phyloP scores from a whole-genome alignment of 169 alveolate genomes.

The Plasmodium vinckei region DNA sequence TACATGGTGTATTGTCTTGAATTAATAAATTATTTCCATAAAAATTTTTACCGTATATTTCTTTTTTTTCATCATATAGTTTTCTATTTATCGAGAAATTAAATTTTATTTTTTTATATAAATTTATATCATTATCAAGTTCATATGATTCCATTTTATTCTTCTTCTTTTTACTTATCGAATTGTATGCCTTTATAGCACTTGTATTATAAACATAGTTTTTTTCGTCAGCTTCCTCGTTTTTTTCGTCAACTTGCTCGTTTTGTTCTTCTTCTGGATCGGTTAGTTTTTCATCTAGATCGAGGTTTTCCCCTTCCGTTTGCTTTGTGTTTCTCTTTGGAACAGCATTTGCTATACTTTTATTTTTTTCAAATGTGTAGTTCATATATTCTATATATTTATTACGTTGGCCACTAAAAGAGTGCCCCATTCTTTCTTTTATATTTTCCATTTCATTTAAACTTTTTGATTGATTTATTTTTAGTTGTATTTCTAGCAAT shows the following conservation, averaged over 20 bases:
- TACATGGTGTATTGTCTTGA: constrained; percentile 23
- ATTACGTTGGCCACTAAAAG: constrained; percentile 49
- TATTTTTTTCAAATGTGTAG: constrained; percentile 34
- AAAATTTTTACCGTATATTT: constrained; percentile 14
- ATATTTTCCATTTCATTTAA: constrained; percentile 34
- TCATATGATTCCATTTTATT: constrained; percentile 12
- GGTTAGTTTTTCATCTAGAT: neutral
- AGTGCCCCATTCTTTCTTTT: constrained; percentile 3
- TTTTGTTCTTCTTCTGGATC: neutral
- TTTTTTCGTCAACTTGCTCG: neutral
- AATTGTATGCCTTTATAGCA: constrained; percentile 15
- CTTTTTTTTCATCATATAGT: constrained; percentile 56
- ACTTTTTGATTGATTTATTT: constrained; percentile 52
- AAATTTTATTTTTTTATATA: constrained; percentile 67
- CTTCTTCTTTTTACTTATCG: constrained; percentile 11
- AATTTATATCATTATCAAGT: constrained; percentile 28
- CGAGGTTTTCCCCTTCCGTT: neutral
- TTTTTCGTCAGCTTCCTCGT: neutral
- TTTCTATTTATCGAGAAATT: constrained; percentile 58
- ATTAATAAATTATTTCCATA: constrained; percentile 32
- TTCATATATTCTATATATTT: constrained; percentile 34
- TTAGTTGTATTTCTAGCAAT: constrained; percentile 23
- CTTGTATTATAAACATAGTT: constrained; percentile 29
- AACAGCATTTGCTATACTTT: constrained; percentile 9
- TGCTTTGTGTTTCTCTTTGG: neutral